These are phyloP conservation scores for Graphilbum fragrans DNA, from an alignment of 2,329 filamentous ascomycete species.

Conservation along the genomic window DNA sequence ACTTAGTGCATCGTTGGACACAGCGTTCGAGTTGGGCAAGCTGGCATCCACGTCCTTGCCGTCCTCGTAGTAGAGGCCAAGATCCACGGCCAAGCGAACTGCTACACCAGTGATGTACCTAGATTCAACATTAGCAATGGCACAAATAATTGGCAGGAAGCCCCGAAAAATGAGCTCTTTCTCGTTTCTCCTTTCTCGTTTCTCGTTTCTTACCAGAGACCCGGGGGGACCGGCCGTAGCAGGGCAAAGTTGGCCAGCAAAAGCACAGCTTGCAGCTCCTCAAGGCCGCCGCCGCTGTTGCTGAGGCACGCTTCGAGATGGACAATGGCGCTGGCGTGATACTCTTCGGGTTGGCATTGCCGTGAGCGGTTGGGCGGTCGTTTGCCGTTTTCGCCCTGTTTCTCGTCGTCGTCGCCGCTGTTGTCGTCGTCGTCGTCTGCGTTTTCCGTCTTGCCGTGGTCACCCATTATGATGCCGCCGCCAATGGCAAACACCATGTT, in stretches of 20 bases:
- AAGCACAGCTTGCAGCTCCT: slow-evolving; percentile 88
- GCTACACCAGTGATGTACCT: slow-evolving; percentile 91
- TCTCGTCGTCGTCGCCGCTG: not conserved
- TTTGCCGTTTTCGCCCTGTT: not conserved
- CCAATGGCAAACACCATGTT: slow-evolving; percentile 98
- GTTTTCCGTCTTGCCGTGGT: slow-evolving; percentile 32
- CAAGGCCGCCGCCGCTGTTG: slow-evolving; percentile 75
- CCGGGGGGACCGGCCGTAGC: slow-evolving; percentile 80
- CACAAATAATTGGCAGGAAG: too few species aligned
- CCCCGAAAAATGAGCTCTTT: too few species aligned
- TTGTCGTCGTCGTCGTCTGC: not conserved
- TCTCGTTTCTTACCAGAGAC: slow-evolving; percentile 73
- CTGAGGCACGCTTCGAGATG: slow-evolving; percentile 82
- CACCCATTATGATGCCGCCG: slow-evolving; percentile 76
- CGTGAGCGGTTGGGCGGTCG: slow-evolving; percentile 15
- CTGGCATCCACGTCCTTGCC: slow-evolving; percentile 52
- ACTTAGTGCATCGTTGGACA: slow-evolving; percentile 22
- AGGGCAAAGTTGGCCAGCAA: slow-evolving; percentile 85
- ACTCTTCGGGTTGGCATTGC: slow-evolving; percentile 77
- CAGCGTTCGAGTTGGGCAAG: slow-evolving; percentile 34
- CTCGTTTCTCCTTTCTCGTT: not conserved
- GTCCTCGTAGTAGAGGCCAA: slow-evolving; percentile 88
- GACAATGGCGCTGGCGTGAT: slow-evolving; percentile 87
- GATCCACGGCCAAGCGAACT: slow-evolving; percentile 76
- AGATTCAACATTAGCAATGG: not conserved